Base-by-base conservation (phyloP, 495 filamentous ascomycete genomes). In the Podospora anserina region DNA sequence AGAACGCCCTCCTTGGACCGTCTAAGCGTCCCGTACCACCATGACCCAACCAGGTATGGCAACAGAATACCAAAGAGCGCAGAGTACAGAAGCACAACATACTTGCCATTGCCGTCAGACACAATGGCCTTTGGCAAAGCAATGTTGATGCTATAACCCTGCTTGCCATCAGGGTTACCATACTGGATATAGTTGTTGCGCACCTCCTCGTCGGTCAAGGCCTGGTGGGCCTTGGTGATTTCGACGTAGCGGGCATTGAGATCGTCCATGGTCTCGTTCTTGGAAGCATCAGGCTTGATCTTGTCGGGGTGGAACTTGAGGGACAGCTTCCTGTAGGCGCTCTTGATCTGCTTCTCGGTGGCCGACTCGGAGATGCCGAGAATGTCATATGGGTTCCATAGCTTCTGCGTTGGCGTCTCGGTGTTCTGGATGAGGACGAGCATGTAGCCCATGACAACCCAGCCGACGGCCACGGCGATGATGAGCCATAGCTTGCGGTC, bases 381-480 rank as follows among this genome's bases (percentile, higher is more conserved):
- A 74, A 99, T 93, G 72, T 94, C 90, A 84, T 97, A 99, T 11
- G 95, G 95, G 80, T 98, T 93, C 90, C 94, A 99, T 60, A 97
- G 86, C 80, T 94, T 93, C 26, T 89, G 83, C 28, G 81, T 75
- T 0, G 89, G 89, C 44, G 88, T 86, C 66, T 91, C 88, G 60
- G 92, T 94, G 26, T 91, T 90, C 65, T 88, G 73, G 75, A 98
- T 97, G 58, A 98, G 81, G 75, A 97, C 98, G 6, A 90, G 82
- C 94, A 98, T 97, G 81, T 89, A 92, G 30, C 87, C 93, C 83
- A 99, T 97, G 59, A 92, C 77, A 15, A 88, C 80, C 86, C 93
- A 98, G 64, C 96, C 96, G 16, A 86, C 69, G 27, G 91, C 75
- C 44, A 91, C 91, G 20, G 91, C 86, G 65, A 94, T 76, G 64